Percentiles rank a stretch among this genome's conserved stretches.
phyloP scores from a whole-genome alignment of 176 grass and related monocot genomes.

The Luzula sylvatica region DNA sequence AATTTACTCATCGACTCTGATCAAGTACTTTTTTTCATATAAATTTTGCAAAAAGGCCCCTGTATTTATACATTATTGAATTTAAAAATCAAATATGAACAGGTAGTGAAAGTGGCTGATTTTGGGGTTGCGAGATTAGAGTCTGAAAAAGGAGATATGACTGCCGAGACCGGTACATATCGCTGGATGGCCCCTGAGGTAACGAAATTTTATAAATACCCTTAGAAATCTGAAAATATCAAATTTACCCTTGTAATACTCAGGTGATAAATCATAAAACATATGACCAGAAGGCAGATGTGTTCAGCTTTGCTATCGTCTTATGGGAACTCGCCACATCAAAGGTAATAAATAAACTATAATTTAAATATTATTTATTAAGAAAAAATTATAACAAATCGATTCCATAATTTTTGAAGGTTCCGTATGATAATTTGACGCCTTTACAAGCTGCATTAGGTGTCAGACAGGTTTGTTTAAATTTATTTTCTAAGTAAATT shows the following conservation, averaged over 20 bases:
- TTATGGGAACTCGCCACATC: conserved; percentile 81
- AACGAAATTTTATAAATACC: conserved; percentile 4
- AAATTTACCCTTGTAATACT: not conserved
- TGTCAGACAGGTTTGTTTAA: conserved; percentile 66
- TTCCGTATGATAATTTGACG: conserved; percentile 79
- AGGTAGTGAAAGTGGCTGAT: conserved; percentile 92
- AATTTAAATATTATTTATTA: conserved; percentile 1
- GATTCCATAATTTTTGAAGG: conserved; percentile 31
- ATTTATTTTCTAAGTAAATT: not conserved
- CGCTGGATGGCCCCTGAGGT: conserved; percentile 99
- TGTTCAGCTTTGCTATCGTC: conserved; percentile 94
- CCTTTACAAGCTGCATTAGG: conserved; percentile 91
- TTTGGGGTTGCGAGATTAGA: conserved; percentile 77
- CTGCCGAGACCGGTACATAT: conserved; percentile 96
- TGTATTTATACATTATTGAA: no score
- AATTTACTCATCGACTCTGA: conserved; percentile 71
- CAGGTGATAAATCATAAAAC: conserved; percentile 94
- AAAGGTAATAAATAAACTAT: conserved; percentile 43
- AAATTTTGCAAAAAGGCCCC: no score
- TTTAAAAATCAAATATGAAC: not conserved
- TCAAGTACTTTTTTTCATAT: conserved; percentile 28
- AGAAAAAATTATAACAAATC: conserved; percentile 12
- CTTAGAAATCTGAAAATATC: not conserved
- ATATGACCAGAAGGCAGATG: conserved; percentile 79
- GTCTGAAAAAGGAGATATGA: conserved; percentile 72